A percentile compares a stretch with the other conserved stretches of the same genome.
Evolutionary conservation across 371 early-diverging fungal genomes (phyloP).

Genomic region (Mucor irregularis): DNA sequence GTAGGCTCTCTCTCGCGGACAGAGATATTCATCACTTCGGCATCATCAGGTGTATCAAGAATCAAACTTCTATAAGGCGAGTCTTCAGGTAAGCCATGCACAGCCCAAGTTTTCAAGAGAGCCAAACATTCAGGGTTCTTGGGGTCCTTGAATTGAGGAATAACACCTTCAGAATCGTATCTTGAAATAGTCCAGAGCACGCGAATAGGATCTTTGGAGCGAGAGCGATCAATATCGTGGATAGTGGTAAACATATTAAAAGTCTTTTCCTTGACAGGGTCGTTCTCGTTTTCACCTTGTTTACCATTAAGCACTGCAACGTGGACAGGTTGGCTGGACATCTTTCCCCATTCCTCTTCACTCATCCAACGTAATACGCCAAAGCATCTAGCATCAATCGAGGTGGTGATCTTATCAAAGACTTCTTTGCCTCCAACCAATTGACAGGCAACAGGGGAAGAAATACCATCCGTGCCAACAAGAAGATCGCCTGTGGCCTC

Average conservation of each 20-base stretch:
- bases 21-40: not conserved
- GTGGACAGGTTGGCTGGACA: not conserved
- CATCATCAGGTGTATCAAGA: not conserved
- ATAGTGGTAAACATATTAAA: conserved; percentile 5
- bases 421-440: conserved; percentile 5
- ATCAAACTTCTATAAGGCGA: not conserved
- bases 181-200: not conserved
- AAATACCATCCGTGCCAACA: conserved; percentile 17
- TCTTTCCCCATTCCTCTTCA: conserved; percentile 1
- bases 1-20: conserved; percentile 10
- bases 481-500: conserved; percentile 9
- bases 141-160: not conserved
- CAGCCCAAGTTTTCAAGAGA: not conserved
- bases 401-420: not conserved
- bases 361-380: not conserved
- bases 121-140: not conserved
- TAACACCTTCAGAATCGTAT: not conserved
- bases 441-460: conserved; percentile 13
- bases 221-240: not conserved
- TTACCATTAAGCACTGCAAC: not conserved
- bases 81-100: not conserved
- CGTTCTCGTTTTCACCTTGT: not conserved
- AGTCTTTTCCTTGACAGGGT: not conserved
- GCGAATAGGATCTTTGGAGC: not conserved
- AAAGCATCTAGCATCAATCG: not conserved